Evolutionary conservation across 495 filamentous ascomycete species (phyloP), one percentile per base, ranked within the genome.

Genomic region (Usnea hakonensis): DNA sequence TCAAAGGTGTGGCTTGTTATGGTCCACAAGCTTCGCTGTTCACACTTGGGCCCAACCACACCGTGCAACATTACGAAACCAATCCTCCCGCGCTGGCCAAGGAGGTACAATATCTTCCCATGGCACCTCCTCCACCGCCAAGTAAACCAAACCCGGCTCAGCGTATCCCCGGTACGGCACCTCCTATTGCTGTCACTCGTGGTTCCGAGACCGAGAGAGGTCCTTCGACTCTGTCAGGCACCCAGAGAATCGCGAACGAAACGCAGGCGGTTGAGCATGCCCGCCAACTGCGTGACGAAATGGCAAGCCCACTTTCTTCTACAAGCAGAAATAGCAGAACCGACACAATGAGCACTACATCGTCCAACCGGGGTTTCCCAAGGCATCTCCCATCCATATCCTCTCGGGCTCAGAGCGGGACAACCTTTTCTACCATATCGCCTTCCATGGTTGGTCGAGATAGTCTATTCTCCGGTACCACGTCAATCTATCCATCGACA

Each of bases 31-130:
- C 92, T 16, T 88, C 86, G n/a, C 78, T 98, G 17, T 98, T 98
- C 76, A 97, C 93, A 3, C 76, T 97, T 23, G 90, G 91, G 9
- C 86, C 88, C 23, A 90, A 92, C 65, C 82, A 92, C 70, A 91
- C 88, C 26, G 87, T 95, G 33, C 95, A 97, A 68, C 94, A 98
- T 72, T 97, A 94, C 72, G 90, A 96, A 70, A 76, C 97, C 46
- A 95, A 93, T 61, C 87, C 86, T 30, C 88, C 90, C 23, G 79
- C 81, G 62, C 80, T 96, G 77, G 87, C 93, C 11, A 85, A 85
- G 40, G 92, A 89, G 71, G 85, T 92, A 30, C 90, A 95, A 64
- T 91, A 96, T 73, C 80, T 83, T 46, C 89, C 91, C 8, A 81
- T 86, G 58, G 78, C 88, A 23, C 87, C 90, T 55, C 86, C 93